A percentile compares a stretch with the other conserved stretches of the same genome.
These are phyloP conservation scores for Xeromyces bisporus DNA, from an alignment of 495 filamentous ascomycete genomes.

Conservation along the genomic window DNA sequence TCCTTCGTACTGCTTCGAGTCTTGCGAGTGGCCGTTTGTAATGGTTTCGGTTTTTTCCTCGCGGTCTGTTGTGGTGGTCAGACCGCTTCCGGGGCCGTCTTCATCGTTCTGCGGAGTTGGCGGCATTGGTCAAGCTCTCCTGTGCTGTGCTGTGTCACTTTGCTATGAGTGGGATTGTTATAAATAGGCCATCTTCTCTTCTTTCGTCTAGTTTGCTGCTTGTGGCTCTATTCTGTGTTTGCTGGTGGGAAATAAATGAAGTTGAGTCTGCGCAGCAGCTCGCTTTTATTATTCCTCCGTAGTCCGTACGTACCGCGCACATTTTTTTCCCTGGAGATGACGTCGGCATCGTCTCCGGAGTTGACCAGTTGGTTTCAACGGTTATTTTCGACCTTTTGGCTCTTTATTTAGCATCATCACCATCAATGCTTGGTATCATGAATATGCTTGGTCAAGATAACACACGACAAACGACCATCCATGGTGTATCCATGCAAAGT, in stretches of 20 bases:
- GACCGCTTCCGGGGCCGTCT: not conserved
- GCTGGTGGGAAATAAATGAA: no score
- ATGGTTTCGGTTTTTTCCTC: not conserved
- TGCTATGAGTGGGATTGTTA: not conserved
- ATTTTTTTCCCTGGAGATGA: not conserved
- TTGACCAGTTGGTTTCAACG: not conserved
- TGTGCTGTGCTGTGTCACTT: not conserved
- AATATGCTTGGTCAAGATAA: no score
- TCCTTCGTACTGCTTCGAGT: not conserved
- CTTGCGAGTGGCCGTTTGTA: not conserved
- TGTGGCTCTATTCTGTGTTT: no score
- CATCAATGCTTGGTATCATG: no score
- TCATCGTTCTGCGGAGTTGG: not conserved
- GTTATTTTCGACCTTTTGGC: no score
- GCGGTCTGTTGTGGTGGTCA: not conserved
- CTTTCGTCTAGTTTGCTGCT: no score
- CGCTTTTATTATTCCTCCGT: no score
- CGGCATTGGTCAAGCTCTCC: constrained; percentile 1
- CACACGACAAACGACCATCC: no score
- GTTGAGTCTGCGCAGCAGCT: no score
- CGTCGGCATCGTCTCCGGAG: not conserved
- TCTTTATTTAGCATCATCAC: no score
- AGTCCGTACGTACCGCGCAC: no score
- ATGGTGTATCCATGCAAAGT: no score
- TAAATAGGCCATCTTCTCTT: not conserved